Conservation (phyloP, 352 stramenopile species). For the Phytophthora sp. region DNA sequence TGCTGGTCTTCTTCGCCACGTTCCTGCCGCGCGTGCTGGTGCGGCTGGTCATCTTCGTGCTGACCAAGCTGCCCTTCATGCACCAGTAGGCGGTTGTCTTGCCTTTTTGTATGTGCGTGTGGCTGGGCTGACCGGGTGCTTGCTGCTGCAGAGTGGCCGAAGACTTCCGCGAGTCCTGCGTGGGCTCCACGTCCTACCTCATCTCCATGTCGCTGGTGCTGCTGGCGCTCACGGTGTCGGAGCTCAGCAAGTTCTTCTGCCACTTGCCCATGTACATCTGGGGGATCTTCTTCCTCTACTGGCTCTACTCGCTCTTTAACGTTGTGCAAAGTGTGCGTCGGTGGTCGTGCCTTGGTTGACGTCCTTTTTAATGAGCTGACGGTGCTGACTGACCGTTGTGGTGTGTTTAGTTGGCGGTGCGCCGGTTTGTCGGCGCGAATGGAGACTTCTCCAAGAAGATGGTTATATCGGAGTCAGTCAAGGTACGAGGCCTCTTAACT, state of each 20-base stretch:
- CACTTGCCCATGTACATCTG: conserved; percentile 85
- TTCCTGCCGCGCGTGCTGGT: conserved; percentile 88
- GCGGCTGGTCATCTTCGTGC: conserved; percentile 83
- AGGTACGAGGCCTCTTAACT: conserved; percentile 35
- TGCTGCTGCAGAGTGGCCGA: conserved; percentile 62
- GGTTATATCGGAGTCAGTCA: conserved; percentile 90
- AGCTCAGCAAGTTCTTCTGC: conserved; percentile 73
- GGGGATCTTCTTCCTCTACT: conserved; percentile 89
- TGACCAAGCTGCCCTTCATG: conserved; percentile 88
- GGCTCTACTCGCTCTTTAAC: conserved; percentile 91
- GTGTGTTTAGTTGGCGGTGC: conserved; percentile 80
- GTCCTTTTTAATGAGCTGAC: neutral
- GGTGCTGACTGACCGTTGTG: conserved; percentile 6
- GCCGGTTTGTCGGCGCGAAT: conserved; percentile 79
- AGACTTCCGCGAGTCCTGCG: conserved; percentile 83
- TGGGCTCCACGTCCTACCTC: conserved; percentile 80
- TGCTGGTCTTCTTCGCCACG: conserved; percentile 88
- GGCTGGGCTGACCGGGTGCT: neutral
- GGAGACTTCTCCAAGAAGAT: conserved; percentile 88
- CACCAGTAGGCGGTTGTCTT: conserved; percentile 57
- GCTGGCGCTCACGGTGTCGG: conserved; percentile 58
- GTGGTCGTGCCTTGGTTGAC: neutral
- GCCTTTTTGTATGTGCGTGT: too few relatives aligned
- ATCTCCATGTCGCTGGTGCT: conserved; percentile 83
- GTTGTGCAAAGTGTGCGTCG: conserved; percentile 84